Percentiles rank a stretch among this genome's conserved stretches.
Conservation (phyloP, 257 asterid species). For the Przewalskia tangutica region DNA sequence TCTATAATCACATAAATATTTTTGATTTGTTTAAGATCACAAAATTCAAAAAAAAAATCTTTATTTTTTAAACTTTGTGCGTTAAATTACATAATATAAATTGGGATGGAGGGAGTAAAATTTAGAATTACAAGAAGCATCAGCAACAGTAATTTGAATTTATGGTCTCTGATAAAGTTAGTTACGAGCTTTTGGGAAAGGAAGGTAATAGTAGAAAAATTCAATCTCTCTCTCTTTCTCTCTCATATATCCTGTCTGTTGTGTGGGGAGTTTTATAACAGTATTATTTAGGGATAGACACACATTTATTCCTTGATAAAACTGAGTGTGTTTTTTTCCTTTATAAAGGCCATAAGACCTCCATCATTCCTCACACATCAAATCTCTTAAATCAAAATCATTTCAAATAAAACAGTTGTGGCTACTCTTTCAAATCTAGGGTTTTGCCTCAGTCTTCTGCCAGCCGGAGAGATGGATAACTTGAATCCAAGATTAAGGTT, state of each 20-base stretch:
- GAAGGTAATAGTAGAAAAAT: neutral
- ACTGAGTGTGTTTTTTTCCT: slow-evolving; percentile 34
- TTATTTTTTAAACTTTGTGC: too few species aligned
- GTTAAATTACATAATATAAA: too few species aligned
- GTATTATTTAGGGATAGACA: slow-evolving; percentile 15
- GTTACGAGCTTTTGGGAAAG: neutral
- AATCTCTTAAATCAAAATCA: neutral
- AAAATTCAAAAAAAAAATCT: too few species aligned
- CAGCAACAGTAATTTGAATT: slow-evolving; percentile 11
- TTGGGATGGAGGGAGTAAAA: neutral
- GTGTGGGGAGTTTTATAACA: too few species aligned
- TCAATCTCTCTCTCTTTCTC: neutral
- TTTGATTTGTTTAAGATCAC: too few species aligned
- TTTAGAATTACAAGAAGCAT: slow-evolving; percentile 41
- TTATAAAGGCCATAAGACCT: slow-evolving; percentile 30
- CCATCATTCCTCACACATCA: slow-evolving; percentile 33
- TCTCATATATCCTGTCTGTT: too few species aligned
- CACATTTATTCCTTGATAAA: slow-evolving; percentile 47
- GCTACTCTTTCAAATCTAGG: slow-evolving; percentile 9
- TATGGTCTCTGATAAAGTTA: neutral
- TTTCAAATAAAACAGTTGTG: slow-evolving; percentile 37
- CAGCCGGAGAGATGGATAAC: too few species aligned
- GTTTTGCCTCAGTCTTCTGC: neutral
- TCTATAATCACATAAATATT: too few species aligned
- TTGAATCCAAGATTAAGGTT: neutral